A percentile compares a stretch with the other conserved stretches of the same genome.
These are phyloP conservation scores for Neonectria magnoliae DNA, from an alignment of 2,329 filamentous ascomycete genomes.

Conservation along the genomic window DNA sequence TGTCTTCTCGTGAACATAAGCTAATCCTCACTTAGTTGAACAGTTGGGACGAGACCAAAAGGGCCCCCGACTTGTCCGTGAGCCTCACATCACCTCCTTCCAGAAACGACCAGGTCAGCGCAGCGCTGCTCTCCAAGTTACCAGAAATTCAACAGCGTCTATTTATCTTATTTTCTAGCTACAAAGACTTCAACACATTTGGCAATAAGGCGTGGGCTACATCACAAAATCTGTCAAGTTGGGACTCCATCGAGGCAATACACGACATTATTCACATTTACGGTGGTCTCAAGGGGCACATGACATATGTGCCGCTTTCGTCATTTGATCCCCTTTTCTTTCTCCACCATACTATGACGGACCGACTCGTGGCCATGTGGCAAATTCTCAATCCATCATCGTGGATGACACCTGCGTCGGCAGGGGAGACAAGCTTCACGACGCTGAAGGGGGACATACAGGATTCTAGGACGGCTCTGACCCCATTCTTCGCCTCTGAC, in stretches of 20 bases:
- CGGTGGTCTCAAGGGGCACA: slow-evolving; percentile 71
- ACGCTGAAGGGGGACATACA: slow-evolving; percentile 63
- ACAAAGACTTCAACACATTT: slow-evolving; percentile 73
- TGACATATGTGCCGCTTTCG: slow-evolving; percentile 76
- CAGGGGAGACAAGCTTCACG: slow-evolving; percentile 69
- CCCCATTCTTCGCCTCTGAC: slow-evolving; percentile 71
- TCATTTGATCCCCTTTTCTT: slow-evolving; percentile 85
- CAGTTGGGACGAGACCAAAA: slow-evolving; percentile 67
- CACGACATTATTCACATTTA: slow-evolving; percentile 72
- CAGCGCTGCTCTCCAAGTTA: slow-evolving; percentile 57
- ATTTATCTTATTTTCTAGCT: slow-evolving; percentile 74
- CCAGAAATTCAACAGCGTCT: slow-evolving; percentile 69
- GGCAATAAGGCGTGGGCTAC: slow-evolving; percentile 74
- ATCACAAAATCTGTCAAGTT: slow-evolving; percentile 56
- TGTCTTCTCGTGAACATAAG: neutral
- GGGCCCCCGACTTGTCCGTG: slow-evolving; percentile 57
- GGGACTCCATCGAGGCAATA: slow-evolving; percentile 73
- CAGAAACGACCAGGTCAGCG: slow-evolving; percentile 67
- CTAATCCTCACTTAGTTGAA: slow-evolving; percentile 58
- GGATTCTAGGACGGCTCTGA: slow-evolving; percentile 66
- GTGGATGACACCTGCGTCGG: slow-evolving; percentile 69
- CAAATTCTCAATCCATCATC: slow-evolving; percentile 75
- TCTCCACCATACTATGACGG: slow-evolving; percentile 80
- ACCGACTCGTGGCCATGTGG: slow-evolving; percentile 81
- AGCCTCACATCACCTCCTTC: slow-evolving; percentile 54